A percentile compares a stretch with the other conserved stretches of the same genome.
Conservation (phyloP, 78 protist genomes). For the Protostelium mycophagum region DNA sequence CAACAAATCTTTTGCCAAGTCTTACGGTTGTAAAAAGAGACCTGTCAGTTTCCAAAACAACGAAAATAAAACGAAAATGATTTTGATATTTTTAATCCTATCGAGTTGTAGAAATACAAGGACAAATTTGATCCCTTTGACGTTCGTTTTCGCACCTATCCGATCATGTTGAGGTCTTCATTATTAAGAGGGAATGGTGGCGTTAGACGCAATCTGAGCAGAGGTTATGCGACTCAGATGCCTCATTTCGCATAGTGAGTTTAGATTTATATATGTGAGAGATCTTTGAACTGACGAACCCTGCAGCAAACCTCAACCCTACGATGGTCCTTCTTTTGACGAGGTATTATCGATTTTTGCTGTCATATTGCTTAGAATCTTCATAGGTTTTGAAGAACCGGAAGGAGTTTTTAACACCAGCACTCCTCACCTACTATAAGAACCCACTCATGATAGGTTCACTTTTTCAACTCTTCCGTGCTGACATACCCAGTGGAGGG, state of each 20-base stretch:
- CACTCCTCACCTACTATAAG: conserved; percentile 2
- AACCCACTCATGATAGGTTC: conserved; percentile 1
- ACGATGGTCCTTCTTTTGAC: background rate
- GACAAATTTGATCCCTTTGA: too few species aligned
- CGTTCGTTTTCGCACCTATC: too few species aligned
- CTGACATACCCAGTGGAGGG: background rate
- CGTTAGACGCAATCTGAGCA: too few species aligned
- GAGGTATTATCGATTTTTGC: too few species aligned
- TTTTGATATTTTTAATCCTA: too few species aligned
- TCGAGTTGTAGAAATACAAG: too few species aligned
- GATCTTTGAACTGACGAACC: background rate
- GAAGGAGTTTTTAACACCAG: background rate
- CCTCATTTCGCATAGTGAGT: background rate
- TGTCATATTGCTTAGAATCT: background rate
- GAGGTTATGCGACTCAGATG: background rate
- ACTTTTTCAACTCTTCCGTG: background rate
- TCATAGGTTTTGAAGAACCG: background rate
- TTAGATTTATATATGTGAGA: background rate
- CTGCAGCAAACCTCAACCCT: background rate
- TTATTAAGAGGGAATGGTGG: too few species aligned
- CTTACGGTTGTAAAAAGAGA: too few species aligned
- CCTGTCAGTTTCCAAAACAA: too few species aligned
- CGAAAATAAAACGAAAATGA: too few species aligned
- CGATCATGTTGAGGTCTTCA: too few species aligned
- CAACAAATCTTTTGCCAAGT: too few species aligned